These are phyloP conservation scores for Diaporthe vaccinii DNA, from an alignment of 2,329 filamentous ascomycete species.

Conservation along the genomic window DNA sequence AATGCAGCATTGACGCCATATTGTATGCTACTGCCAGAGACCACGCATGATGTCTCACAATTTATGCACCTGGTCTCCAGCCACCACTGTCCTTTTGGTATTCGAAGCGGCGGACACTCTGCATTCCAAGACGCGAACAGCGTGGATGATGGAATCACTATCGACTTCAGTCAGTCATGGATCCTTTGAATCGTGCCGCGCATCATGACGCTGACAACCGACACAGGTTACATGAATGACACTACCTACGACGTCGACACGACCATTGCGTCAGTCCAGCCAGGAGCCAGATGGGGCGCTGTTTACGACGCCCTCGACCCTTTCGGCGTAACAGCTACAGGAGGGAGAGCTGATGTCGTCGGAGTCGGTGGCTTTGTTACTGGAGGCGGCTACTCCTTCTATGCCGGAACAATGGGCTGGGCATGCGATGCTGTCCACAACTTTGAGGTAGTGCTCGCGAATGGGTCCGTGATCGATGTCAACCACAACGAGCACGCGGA, in stretches of 20 bases:
- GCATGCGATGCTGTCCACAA: conserved; percentile 58
- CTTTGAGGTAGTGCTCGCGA: conserved; percentile 59
- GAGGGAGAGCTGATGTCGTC: conserved; percentile 45
- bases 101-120: conserved; percentile 48
- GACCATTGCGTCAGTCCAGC: conserved; percentile 49
- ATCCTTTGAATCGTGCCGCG: not conserved
- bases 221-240: conserved; percentile 48
- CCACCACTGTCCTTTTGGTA: conserved; percentile 24
- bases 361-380: conserved; percentile 45
- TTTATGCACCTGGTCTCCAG: not conserved
- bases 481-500: conserved; percentile 54
- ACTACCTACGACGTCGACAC: conserved; percentile 48
- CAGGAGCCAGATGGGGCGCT: conserved; percentile 47
- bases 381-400: conserved; percentile 49
- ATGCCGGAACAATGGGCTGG: conserved; percentile 52
- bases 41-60: conserved; percentile 15
- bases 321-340: conserved; percentile 42
- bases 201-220: not conserved
- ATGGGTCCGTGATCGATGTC: conserved; percentile 57
- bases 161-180: conserved; percentile 44
- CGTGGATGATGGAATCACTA: conserved; percentile 45
- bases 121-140: conserved; percentile 45
- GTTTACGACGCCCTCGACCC: conserved; percentile 45
- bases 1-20: conserved; percentile 22
- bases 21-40: conserved; percentile 8